phyloP scores from a whole-genome alignment of 2,329 filamentous ascomycete genomes.

The Colletotrichum lentis region DNA sequence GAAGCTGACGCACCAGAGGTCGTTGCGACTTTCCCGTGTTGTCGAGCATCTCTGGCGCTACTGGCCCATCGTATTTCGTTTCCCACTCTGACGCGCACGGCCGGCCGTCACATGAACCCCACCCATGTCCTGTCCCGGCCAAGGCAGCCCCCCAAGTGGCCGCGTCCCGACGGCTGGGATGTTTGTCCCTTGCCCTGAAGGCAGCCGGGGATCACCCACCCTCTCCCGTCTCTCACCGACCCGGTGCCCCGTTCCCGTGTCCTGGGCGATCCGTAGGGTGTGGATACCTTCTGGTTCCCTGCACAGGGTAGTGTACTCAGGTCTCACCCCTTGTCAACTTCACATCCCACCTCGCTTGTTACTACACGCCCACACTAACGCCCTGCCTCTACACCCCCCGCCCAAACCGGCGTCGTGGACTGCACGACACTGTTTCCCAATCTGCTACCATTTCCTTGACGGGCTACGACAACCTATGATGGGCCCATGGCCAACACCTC shows the following conservation, averaged over 20 bases:
- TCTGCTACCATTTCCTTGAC: conserved; percentile 10
- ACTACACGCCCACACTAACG: not conserved
- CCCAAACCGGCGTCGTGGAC: conserved; percentile 13
- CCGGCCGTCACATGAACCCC: conserved; percentile 15
- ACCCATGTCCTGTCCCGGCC: conserved; percentile 11
- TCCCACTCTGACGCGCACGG: conserved; percentile 6
- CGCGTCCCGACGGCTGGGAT: conserved; percentile 15
- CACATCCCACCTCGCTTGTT: not conserved
- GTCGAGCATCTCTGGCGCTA: not conserved
- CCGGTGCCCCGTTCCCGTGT: conserved; percentile 20
- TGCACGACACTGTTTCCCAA: not conserved
- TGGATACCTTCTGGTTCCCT: not conserved
- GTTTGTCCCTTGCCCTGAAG: not conserved
- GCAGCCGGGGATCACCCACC: conserved; percentile 1
- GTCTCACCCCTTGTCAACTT: conserved; percentile 1
- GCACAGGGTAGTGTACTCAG: conserved; percentile 10
- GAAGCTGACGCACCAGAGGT: conserved; percentile 15
- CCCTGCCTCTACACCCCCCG: not conserved
- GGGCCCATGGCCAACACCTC: not conserved
- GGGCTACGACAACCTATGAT: not conserved
- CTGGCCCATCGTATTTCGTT: conserved; percentile 34
- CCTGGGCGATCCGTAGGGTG: not conserved
- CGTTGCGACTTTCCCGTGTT: not conserved
- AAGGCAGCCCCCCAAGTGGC: conserved; percentile 10
- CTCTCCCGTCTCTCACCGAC: conserved; percentile 18